Conservation (phyloP, 495 filamentous ascomycete species). For the Xylaria flabelliformis region DNA sequence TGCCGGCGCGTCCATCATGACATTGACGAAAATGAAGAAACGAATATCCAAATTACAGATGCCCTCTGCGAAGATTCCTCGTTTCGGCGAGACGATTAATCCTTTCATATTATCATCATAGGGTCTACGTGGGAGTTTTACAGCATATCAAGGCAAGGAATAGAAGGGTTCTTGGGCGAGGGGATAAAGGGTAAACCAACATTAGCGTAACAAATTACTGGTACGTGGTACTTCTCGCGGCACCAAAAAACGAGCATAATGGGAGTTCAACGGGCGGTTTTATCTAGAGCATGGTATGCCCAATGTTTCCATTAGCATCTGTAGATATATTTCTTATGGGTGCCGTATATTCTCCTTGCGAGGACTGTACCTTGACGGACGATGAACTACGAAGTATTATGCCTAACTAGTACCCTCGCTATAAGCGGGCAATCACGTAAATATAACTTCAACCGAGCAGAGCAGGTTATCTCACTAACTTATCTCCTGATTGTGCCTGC, state of each 20-base stretch:
- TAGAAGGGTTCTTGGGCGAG: constrained; percentile 1
- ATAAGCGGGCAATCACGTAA: neutral
- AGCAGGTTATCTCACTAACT: neutral
- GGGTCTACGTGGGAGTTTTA: neutral
- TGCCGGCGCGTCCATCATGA: neutral
- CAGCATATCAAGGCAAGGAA: neutral
- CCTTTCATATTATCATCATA: neutral
- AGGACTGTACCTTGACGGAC: too few species aligned
- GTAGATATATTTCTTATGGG: neutral
- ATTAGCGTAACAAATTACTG: too few species aligned
- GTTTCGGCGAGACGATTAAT: constrained; percentile 3
- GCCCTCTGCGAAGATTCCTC: neutral
- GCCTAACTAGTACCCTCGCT: neutral
- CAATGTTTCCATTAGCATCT: neutral
- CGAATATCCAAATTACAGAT: neutral
- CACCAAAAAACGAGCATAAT: neutral
- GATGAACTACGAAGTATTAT: neutral
- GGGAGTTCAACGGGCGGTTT: neutral
- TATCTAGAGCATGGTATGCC: neutral
- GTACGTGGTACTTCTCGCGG: neutral
- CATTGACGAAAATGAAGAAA: neutral
- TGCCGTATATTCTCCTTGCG: neutral
- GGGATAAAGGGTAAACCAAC: neutral
- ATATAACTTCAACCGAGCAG: neutral
- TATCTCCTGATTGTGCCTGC: neutral